Conservation (phyloP, 2,329 filamentous ascomycete species). For the Aspergillus neotritici region DNA sequence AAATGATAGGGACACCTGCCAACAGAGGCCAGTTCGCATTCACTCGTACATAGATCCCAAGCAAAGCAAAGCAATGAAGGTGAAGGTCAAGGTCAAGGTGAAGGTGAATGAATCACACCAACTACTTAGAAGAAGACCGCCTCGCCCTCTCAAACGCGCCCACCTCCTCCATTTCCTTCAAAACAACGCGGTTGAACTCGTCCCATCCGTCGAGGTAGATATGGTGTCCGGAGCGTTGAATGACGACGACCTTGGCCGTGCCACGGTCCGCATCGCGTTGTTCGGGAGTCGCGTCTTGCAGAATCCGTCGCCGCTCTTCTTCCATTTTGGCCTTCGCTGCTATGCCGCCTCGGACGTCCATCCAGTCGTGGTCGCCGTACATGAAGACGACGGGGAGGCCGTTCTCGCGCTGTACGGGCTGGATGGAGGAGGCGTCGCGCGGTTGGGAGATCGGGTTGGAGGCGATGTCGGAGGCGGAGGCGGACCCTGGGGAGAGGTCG, state of each 20-base stretch:
- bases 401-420: slow-evolving; percentile 44
- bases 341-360: slow-evolving; percentile 84
- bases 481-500: too few species aligned
- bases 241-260: slow-evolving; percentile 72
- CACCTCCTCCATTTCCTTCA: slow-evolving; percentile 62
- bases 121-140: slow-evolving; percentile 1
- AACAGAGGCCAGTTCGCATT: too few species aligned
- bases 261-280: slow-evolving; percentile 70
- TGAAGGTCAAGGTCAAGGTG: too few species aligned
- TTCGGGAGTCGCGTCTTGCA: slow-evolving; percentile 58
- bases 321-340: slow-evolving; percentile 75
- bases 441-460: slow-evolving; percentile 30
- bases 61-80: too few species aligned
- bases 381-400: slow-evolving; percentile 83
- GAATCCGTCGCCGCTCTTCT: slow-evolving; percentile 54
- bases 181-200: slow-evolving; percentile 62
- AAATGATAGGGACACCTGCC: too few species aligned
- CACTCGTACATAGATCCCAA: too few species aligned
- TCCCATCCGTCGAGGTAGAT: slow-evolving; percentile 65
- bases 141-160: slow-evolving; percentile 22
- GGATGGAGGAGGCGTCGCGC: slow-evolving; percentile 15
- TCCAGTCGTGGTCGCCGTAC: slow-evolving; percentile 99
- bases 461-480: too few species aligned
- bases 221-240: slow-evolving; percentile 67
- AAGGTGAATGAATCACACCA: too few species aligned